phyloP scores from a whole-genome alignment of 2,329 filamentous ascomycete species.

The Penicillium sp. region DNA sequence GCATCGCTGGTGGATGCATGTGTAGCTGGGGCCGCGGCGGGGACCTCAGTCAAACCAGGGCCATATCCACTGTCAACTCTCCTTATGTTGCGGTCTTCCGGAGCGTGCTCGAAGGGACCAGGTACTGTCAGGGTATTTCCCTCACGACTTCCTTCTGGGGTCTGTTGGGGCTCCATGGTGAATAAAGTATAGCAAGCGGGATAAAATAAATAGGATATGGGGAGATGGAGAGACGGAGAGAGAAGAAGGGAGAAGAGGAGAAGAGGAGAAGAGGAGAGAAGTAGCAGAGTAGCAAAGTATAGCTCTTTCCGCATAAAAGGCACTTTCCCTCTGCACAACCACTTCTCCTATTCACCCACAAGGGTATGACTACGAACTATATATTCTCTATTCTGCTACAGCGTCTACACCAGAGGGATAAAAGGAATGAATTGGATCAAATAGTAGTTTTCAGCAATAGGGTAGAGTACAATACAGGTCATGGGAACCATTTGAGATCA shows the following conservation, averaged over 20 bases:
- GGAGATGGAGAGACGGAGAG: neutral
- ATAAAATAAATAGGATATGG: neutral
- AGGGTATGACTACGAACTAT: neutral
- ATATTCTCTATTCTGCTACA: neutral
- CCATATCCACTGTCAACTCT: conserved; percentile 2
- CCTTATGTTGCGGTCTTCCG: neutral
- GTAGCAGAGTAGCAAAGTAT: neutral
- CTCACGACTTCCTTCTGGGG: neutral
- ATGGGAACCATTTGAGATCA: conserved; percentile 12
- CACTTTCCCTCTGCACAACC: neutral
- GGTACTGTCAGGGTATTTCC: neutral
- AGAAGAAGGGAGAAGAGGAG: neutral
- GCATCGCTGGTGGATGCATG: neutral
- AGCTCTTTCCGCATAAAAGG: neutral
- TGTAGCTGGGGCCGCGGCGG: too few relatives aligned
- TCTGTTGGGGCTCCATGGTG: neutral
- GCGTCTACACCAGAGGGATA: neutral
- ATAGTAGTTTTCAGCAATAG: conserved; percentile 6
- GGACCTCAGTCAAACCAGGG: neutral
- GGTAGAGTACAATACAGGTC: conserved; percentile 12
- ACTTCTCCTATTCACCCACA: too few relatives aligned
- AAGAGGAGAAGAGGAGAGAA: neutral
- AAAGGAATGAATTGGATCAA: neutral
- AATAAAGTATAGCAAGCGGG: neutral
- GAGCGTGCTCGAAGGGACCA: neutral